Conservation (phyloP, 306 rosid genomes). For the Rosa lucieae region DNA sequence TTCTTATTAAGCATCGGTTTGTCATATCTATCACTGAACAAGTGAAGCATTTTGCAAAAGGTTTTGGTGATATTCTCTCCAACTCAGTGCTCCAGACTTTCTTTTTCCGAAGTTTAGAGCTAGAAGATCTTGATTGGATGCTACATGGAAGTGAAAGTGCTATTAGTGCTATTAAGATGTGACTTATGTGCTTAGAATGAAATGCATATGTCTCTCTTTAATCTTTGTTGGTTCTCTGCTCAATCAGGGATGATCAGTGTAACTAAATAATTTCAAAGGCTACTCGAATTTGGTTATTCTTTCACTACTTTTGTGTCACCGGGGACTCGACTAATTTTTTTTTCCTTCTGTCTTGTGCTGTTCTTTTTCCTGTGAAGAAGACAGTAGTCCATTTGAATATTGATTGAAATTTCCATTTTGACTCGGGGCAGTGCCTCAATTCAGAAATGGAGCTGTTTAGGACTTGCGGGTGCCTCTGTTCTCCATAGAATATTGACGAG, state of each 20-base stretch:
- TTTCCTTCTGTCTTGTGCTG: background rate
- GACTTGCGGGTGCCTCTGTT: background rate
- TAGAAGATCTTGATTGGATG: conserved; percentile 94
- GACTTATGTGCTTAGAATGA: background rate
- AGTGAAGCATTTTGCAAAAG: conserved; percentile 70
- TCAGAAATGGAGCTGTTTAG: background rate
- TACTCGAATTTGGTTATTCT: background rate
- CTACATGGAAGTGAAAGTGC: conserved; percentile 71
- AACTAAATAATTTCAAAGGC: background rate
- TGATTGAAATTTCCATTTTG: background rate
- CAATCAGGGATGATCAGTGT: background rate
- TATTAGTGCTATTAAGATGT: conserved; percentile 33
- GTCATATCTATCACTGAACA: conserved; percentile 72
- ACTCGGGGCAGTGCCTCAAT: background rate
- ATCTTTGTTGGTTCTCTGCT: background rate
- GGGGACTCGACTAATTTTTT: background rate
- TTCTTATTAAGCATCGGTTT: conserved; percentile 73
- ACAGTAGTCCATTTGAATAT: background rate
- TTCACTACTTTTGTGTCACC: background rate
- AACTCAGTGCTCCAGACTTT: conserved; percentile 31
- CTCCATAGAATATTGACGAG: background rate
- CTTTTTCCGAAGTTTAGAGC: conserved; percentile 73
- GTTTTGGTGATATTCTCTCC: conserved; percentile 81
- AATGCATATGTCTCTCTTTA: background rate
- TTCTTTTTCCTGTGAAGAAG: background rate